phyloP scores from a whole-genome alignment of 352 stramenopile genomes.

The Albugo candida region DNA sequence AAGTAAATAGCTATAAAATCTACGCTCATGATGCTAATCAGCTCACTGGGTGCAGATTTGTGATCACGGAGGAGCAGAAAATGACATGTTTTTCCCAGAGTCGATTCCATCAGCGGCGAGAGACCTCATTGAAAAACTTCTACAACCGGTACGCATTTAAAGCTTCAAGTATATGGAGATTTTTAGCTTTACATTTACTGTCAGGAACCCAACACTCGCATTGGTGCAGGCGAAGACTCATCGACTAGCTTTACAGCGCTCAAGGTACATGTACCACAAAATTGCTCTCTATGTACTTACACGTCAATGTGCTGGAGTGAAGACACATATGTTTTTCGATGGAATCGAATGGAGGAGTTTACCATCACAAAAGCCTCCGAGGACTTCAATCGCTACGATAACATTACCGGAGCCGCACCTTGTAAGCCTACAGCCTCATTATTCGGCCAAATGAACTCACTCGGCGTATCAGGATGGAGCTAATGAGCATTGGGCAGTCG shows the following conservation, averaged over 20 bases:
- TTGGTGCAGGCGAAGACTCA: conserved; percentile 50
- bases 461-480: conserved; percentile 26
- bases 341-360: conserved; percentile 54
- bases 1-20: not conserved
- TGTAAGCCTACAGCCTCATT: no score
- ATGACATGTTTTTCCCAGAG: conserved; percentile 55
- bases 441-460: no score
- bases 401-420: no score
- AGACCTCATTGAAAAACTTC: conserved; percentile 55
- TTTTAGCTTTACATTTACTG: not conserved
- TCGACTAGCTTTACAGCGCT: conserved; percentile 31
- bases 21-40: not conserved
- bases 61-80: conserved; percentile 5
- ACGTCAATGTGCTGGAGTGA: not conserved
- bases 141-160: conserved; percentile 27
- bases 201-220: conserved; percentile 20
- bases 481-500: conserved; percentile 56
- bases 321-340: conserved; percentile 50
- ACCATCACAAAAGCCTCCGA: conserved; percentile 22
- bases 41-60: conserved; percentile 5
- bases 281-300: not conserved
- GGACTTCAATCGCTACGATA: no score
- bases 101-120: conserved; percentile 40
- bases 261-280: conserved; percentile 20
- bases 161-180: not conserved